Percentiles rank a stretch among this genome's conserved stretches.
phyloP scores from a whole-genome alignment of 257 asterid species.

The Nyctanthes arbortristis region DNA sequence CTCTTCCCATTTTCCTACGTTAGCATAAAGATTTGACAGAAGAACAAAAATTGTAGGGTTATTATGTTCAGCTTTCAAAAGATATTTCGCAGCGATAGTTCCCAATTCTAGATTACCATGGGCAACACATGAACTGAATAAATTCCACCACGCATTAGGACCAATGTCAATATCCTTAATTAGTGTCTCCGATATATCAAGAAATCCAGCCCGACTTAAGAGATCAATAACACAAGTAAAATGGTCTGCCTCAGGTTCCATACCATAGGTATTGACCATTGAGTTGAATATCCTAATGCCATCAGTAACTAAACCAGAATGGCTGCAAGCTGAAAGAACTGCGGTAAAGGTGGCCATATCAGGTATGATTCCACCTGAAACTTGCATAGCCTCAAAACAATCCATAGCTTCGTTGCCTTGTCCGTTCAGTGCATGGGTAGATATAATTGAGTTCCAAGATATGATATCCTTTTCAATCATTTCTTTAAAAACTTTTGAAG shows the following conservation, averaged over 20 bases:
- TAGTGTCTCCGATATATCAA: conserved; percentile 61
- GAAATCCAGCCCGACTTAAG: conserved; percentile 71
- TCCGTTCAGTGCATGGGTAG: conserved; percentile 75
- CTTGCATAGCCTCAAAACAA: conserved; percentile 64
- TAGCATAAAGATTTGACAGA: no score
- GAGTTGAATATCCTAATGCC: conserved; percentile 56
- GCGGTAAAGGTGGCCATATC: conserved; percentile 81
- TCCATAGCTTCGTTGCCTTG: conserved; percentile 61
- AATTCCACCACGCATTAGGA: conserved; percentile 70
- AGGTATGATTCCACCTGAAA: conserved; percentile 37
- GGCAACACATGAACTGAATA: conserved; percentile 65
- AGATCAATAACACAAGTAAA: conserved; percentile 74
- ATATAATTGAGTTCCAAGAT: conserved; percentile 79
- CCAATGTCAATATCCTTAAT: conserved; percentile 45
- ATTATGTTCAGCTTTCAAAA: conserved; percentile 51
- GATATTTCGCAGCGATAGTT: conserved; percentile 49
- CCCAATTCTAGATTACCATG: conserved; percentile 68
- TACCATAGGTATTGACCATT: conserved; percentile 46
- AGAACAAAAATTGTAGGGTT: conserved; percentile 68
- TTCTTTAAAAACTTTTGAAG: conserved; percentile 52
- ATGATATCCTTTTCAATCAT: conserved; percentile 55
- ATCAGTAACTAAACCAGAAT: conserved; percentile 64
- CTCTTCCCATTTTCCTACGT: no score
- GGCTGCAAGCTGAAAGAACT: conserved; percentile 87
- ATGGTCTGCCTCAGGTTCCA: conserved; percentile 65